Percentiles rank a stretch among this genome's conserved stretches.
These are phyloP conservation scores for Kuraishia cidri DNA, from an alignment of 805 yeast genomes.

Conservation along the genomic window DNA sequence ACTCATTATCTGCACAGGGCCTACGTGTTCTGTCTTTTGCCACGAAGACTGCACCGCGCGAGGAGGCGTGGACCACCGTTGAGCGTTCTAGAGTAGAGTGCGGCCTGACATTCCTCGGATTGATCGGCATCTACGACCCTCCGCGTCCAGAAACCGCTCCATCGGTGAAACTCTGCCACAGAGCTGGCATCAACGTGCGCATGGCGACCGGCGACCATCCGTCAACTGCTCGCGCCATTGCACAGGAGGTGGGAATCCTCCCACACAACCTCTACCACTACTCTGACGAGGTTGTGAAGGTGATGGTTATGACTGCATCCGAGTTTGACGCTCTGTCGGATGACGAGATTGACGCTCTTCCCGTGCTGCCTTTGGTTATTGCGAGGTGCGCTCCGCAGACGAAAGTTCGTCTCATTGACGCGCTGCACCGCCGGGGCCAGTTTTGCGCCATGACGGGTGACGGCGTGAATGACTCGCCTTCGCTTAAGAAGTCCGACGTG, in stretches of 20 bases:
- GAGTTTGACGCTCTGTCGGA: slow-evolving; percentile 61
- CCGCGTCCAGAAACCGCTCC: slow-evolving; percentile 63
- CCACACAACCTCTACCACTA: slow-evolving; percentile 53
- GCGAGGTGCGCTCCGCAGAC: slow-evolving; percentile 83
- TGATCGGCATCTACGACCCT: slow-evolving; percentile 76
- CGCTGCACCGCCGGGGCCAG: slow-evolving; percentile 52
- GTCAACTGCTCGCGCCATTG: slow-evolving; percentile 71
- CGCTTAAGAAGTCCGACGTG: slow-evolving; percentile 67
- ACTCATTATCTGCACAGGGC: slow-evolving; percentile 53
- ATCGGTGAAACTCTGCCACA: slow-evolving; percentile 58
- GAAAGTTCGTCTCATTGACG: slow-evolving; percentile 75
- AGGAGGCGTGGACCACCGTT: slow-evolving; percentile 17
- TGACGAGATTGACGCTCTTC: slow-evolving; percentile 50
- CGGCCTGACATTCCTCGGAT: slow-evolving; percentile 49
- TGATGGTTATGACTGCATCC: slow-evolving; percentile 70
- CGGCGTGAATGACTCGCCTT: slow-evolving; percentile 78
- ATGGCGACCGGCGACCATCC: slow-evolving; percentile 83
- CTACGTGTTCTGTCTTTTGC: slow-evolving; percentile 72
- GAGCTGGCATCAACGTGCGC: slow-evolving; percentile 70
- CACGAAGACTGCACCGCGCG: slow-evolving; percentile 19
- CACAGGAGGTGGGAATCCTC: slow-evolving; percentile 71
- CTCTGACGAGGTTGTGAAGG: slow-evolving; percentile 41
- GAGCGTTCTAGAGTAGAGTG: slow-evolving; percentile 40
- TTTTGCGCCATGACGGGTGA: slow-evolving; percentile 80
- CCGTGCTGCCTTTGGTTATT: slow-evolving; percentile 66